Percentiles rank a stretch among this genome's conserved stretches.
These are phyloP conservation scores for Linaria vulgaris DNA, from an alignment of 257 asterid species.

Conservation along the genomic window DNA sequence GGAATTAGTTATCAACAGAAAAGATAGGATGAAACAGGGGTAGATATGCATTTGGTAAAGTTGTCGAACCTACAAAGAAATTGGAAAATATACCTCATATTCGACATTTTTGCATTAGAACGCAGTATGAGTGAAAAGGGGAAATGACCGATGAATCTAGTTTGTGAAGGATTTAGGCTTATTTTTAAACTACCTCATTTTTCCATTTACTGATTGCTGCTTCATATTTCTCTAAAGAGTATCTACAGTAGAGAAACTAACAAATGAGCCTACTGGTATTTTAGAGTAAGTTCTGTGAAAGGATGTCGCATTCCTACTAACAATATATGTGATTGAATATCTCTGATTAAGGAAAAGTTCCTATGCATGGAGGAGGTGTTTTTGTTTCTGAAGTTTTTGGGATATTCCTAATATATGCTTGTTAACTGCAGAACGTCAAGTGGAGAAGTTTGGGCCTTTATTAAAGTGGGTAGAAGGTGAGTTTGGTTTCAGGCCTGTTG, in stretches of 20 bases:
- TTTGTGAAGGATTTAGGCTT: neutral
- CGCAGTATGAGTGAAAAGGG: too few relatives aligned
- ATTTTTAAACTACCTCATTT: neutral
- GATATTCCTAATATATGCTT: neutral
- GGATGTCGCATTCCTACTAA: neutral
- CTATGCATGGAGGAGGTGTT: neutral
- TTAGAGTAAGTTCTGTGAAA: neutral
- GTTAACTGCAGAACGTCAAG: constrained; percentile 61
- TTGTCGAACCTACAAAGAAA: too few relatives aligned
- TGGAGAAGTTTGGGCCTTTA: constrained; percentile 76
- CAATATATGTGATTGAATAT: neutral
- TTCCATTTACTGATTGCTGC: neutral
- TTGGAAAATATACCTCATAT: too few relatives aligned
- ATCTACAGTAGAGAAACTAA: neutral
- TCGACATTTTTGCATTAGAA: too few relatives aligned
- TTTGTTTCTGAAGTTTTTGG: neutral
- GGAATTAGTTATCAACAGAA: too few relatives aligned
- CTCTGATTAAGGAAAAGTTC: neutral
- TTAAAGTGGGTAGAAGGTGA: constrained; percentile 81
- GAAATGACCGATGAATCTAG: too few relatives aligned
- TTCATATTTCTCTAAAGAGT: neutral
- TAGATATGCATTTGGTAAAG: too few relatives aligned
- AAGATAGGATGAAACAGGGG: too few relatives aligned
- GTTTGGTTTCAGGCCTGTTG: constrained; percentile 70
- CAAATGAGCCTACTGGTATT: neutral